Evolutionary conservation across 495 filamentous ascomycete species (phyloP), one percentile per base, ranked within the genome.

Genomic region (Aspergillus bertholletiae): DNA sequence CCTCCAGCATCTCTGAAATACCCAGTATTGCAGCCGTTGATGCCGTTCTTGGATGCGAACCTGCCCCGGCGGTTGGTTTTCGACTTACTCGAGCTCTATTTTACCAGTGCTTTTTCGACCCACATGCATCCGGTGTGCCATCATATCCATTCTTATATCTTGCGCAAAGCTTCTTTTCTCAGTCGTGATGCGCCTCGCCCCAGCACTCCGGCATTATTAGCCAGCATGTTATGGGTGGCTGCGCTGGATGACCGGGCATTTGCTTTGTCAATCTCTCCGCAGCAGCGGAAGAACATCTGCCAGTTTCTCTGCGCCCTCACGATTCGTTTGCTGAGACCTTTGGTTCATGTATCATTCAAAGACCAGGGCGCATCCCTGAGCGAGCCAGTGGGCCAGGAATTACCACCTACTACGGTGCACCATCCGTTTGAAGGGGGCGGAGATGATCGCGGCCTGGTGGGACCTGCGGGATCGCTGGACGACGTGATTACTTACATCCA

Each of bases 161-260:
- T 96, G 70, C 84, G 92, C 53, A 96, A 95, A 64, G 84, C 85
- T 41, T 94, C 92, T 6, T 93, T 97, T 69, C 78, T 97, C 34
- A 86, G 90, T 65, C 81, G 79, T 22, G 88, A 84, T 49, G 86
- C 82, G 56, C 90, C 91, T 35, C 80, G 92, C 48, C 78, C 82
- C 56, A 96, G 90, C 69, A 92, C 89, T 61, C 92, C 92, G 30
- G 90, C 92, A 0, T 77, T 97, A 34, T 76, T 97, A 35, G 88
- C 92, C 9, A 94, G 90, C 69, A 96, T 96, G 88, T 85, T 96
- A 17, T 97, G 91, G 91, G 89, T 96, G 22, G 90, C 89, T 17
- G 90, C 90, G 13, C 88, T 96, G 64, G 96, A 94, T 43, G 92
- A 92, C 69, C 88, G 96, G 66, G 89, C 92, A 7, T 84, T 91